phyloP scores from a whole-genome alignment of 1,284 basidiomycete species.

The Ustilago bromivora region DNA sequence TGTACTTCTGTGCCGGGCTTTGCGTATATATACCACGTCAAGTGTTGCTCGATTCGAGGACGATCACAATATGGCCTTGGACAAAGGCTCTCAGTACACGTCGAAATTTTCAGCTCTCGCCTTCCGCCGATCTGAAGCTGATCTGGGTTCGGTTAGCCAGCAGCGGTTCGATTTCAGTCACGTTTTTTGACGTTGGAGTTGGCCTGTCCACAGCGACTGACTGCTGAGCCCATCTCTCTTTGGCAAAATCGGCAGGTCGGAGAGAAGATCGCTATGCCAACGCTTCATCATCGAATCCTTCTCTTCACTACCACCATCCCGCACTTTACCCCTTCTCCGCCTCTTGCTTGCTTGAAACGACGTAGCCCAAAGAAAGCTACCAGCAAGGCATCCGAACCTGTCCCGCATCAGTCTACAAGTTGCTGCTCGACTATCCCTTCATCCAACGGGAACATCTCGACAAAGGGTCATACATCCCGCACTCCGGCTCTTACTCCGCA shows the following conservation, averaged over 20 bases:
- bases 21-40: slow-evolving; percentile 1
- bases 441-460: neutral
- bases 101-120: neutral
- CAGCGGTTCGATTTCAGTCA: neutral
- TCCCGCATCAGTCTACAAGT: neutral
- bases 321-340: neutral
- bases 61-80: slow-evolving; percentile 16
- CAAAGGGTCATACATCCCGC: too few relatives aligned
- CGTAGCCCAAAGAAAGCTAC: slow-evolving; percentile 5
- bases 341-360: slow-evolving; percentile 4
- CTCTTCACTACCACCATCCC: slow-evolving; percentile 1
- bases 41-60: neutral
- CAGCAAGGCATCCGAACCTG: slow-evolving; percentile 2
- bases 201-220: slow-evolving; percentile 13
- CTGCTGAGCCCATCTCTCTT: neutral
- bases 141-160: neutral
- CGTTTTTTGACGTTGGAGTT: slow-evolving; percentile 3
- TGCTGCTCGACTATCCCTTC: neutral
- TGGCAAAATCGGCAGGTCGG: slow-evolving; percentile 1
- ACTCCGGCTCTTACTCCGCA: too few relatives aligned
- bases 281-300: neutral
- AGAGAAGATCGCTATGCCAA: neutral
- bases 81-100: neutral
- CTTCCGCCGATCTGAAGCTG: neutral
- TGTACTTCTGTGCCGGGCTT: fast-evolving